Conservation (phyloP, 139 green algal species). For the Chlorella sp. region DNA sequence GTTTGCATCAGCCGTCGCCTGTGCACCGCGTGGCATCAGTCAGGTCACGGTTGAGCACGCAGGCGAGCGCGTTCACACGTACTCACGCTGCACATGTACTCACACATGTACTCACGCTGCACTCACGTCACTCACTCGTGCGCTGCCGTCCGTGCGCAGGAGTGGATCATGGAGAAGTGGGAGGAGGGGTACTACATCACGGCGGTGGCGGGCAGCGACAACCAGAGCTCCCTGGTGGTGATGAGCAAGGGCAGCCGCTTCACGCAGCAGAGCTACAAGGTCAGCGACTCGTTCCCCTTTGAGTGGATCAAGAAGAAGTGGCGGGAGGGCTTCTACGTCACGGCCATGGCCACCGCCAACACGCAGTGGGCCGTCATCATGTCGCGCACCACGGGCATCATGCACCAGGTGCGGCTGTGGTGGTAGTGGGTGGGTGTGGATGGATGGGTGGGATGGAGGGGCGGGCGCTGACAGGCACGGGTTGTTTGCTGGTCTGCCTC, state of each 20-base stretch:
- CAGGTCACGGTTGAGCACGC: too few relatives aligned
- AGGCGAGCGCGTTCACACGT: too few relatives aligned
- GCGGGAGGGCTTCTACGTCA: slow-evolving; percentile 98
- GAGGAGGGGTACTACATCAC: slow-evolving; percentile 99
- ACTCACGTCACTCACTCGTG: too few relatives aligned
- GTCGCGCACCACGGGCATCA: slow-evolving; percentile 87
- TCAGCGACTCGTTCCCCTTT: slow-evolving; percentile 92
- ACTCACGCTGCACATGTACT: too few relatives aligned
- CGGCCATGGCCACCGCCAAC: slow-evolving; percentile 83
- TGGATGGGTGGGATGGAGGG: too few relatives aligned
- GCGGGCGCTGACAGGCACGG: too few relatives aligned
- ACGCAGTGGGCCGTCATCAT: slow-evolving; percentile 96
- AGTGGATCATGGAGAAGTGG: slow-evolving; percentile 99
- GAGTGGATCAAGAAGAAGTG: slow-evolving; percentile 99
- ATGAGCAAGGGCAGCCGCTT: slow-evolving; percentile 92
- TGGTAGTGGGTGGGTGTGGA: too few relatives aligned
- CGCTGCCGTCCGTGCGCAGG: too few relatives aligned
- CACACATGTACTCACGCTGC: too few relatives aligned
- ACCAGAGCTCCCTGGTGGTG: slow-evolving; percentile 68
- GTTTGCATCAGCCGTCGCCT: too few relatives aligned
- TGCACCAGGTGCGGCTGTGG: slow-evolving; percentile 79
- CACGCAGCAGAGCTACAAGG: slow-evolving; percentile 98
- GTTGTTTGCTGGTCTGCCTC: too few relatives aligned
- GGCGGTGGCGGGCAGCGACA: slow-evolving; percentile 76
- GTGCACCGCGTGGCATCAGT: too few relatives aligned